phyloP scores from a whole-genome alignment of 192 early-diverging fungal genomes.

The Backusella psychrophila region DNA sequence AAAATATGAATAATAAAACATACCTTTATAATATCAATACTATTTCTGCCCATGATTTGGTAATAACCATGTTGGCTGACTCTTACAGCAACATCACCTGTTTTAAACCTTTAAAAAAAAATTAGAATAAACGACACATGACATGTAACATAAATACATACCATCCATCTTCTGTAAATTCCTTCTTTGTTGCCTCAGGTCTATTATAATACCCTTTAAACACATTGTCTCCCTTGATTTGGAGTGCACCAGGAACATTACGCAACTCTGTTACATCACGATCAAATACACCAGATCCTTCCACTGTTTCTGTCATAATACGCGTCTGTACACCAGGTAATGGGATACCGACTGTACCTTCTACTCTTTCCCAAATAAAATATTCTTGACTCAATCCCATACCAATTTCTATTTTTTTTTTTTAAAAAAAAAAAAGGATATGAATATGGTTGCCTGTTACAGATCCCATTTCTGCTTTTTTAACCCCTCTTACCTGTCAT shows the following conservation, averaged over 20 bases:
- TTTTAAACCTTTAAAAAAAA: constrained; percentile 56
- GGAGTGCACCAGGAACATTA: constrained; percentile 65
- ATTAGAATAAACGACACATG: background rate
- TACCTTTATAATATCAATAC: constrained; percentile 84
- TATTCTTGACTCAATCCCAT: constrained; percentile 79
- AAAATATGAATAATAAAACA: background rate
- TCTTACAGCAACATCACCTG: constrained; percentile 74
- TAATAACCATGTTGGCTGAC: constrained; percentile 50
- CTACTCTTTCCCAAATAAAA: constrained; percentile 30
- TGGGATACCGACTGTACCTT: constrained; percentile 75
- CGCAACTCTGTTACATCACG: constrained; percentile 47
- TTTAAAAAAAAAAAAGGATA: no score
- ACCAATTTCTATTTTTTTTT: constrained; percentile 60
- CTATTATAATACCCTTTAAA: constrained; percentile 79
- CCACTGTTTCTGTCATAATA: constrained; percentile 47
- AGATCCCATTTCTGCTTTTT: background rate
- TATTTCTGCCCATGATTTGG: constrained; percentile 76
- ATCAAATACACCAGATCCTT: constrained; percentile 31
- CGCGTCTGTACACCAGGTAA: constrained; percentile 65
- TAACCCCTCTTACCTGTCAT: constrained; percentile 53
- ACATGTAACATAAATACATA: constrained; percentile 21
- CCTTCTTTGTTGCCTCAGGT: constrained; percentile 66
- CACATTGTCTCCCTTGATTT: constrained; percentile 70
- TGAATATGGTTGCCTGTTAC: no score
- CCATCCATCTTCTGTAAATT: constrained; percentile 75